Evolutionary conservation across 2,329 filamentous ascomycete genomes (phyloP).

Genomic region (Fusarium sp.): DNA sequence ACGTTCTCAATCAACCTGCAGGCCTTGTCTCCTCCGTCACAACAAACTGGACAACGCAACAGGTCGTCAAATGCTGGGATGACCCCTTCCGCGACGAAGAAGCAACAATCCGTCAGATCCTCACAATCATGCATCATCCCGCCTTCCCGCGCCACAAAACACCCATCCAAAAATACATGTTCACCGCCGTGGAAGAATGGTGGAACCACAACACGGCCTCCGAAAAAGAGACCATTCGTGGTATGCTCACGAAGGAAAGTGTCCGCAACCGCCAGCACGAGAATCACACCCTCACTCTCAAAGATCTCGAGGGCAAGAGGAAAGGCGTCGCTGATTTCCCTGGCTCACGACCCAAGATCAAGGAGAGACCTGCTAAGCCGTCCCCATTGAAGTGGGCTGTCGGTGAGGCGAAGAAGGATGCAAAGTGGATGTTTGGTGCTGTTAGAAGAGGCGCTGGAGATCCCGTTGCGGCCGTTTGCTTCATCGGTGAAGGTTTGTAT

Average conservation of each 20-base stretch:
- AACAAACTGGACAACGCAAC: slow-evolving; percentile 44
- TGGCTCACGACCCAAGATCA: slow-evolving; percentile 38
- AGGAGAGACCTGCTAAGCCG: slow-evolving; percentile 30
- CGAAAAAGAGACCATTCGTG: slow-evolving; percentile 34
- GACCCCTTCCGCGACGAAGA: slow-evolving; percentile 73
- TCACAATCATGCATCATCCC: slow-evolving; percentile 86
- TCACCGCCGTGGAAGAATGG: slow-evolving; percentile 80
- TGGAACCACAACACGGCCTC: slow-evolving; percentile 58
- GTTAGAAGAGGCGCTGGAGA: slow-evolving; percentile 27
- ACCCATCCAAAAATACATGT: slow-evolving; percentile 86
- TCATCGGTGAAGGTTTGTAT: slow-evolving; percentile 18
- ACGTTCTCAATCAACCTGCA: slow-evolving; percentile 60
- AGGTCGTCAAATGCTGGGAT: slow-evolving; percentile 67
- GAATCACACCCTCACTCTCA: slow-evolving; percentile 41
- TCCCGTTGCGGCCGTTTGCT: slow-evolving; percentile 17
- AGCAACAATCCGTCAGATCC: slow-evolving; percentile 78
- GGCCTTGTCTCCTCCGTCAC: slow-evolving; percentile 43
- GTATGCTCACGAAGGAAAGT: slow-evolving; percentile 42
- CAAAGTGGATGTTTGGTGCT: slow-evolving; percentile 28
- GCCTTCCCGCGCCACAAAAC: slow-evolving; percentile 71
- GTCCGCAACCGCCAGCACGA: slow-evolving; percentile 41
- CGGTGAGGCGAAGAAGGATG: slow-evolving; percentile 27
- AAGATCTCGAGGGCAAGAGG: slow-evolving; percentile 36
- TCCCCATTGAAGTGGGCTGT: slow-evolving; percentile 39
- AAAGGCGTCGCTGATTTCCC: slow-evolving; percentile 41